A percentile compares a stretch with the other conserved stretches of the same genome.
phyloP scores from a whole-genome alignment of 768 basidiomycete species.

The Cystofilobasidium ferigula region DNA sequence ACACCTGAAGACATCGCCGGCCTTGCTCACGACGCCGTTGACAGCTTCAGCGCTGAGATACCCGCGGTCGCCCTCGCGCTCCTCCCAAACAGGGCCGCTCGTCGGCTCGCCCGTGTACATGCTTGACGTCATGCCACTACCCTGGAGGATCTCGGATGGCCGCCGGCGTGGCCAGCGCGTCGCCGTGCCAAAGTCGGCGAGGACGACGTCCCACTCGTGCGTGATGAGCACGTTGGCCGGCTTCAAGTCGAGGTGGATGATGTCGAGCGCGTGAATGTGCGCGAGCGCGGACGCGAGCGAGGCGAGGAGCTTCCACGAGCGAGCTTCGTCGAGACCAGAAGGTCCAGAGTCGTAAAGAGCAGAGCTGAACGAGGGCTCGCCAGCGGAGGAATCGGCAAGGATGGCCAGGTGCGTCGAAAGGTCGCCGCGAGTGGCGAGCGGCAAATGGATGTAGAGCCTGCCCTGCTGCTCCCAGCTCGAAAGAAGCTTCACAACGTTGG shows the following conservation, averaged over 20 bases:
- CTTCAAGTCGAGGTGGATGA: conserved; percentile 93
- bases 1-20: conserved; percentile 93
- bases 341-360: not conserved
- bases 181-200: conserved; percentile 97
- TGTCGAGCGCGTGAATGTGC: conserved; percentile 76
- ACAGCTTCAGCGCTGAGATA: conserved; percentile 95
- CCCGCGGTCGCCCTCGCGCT: conserved; percentile 91
- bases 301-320: conserved; percentile 88
- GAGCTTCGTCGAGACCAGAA: conserved; percentile 63
- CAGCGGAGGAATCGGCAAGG: not conserved
- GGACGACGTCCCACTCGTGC: conserved; percentile 72
- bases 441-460: conserved; percentile 78
- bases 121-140: conserved; percentile 16
- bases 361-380: not conserved
- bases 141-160: conserved; percentile 27
- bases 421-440: conserved; percentile 85
- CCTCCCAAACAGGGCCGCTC: conserved; percentile 34
- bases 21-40: conserved; percentile 78
- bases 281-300: conserved; percentile 70
- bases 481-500: conserved; percentile 74
- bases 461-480: conserved; percentile 75
- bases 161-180: conserved; percentile 67
- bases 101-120: not conserved
- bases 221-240: conserved; percentile 93
- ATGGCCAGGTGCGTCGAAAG: conserved; percentile 71